Evolutionary conservation across 495 filamentous ascomycete genomes (phyloP), one percentile per base, ranked within the genome.

Genomic region (Rhypophila decipiens): DNA sequence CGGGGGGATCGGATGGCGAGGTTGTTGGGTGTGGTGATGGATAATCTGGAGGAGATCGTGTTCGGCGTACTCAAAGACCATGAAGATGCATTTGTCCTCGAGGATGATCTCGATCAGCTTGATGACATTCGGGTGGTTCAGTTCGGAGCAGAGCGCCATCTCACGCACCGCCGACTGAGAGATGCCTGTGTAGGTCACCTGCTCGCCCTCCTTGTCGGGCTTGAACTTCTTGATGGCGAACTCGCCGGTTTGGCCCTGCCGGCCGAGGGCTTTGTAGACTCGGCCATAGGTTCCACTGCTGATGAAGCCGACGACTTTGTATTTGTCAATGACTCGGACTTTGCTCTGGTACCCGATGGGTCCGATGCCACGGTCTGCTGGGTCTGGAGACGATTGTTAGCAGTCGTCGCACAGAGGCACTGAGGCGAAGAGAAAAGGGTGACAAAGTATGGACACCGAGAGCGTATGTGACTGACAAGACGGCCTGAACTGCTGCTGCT

Each of bases 221-320:
- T 99, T 99, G 82, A 99, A 99, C 82, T 96, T 96, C 67, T 97
- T 97, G 69, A 97, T 97, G 44, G 91, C 91, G 64, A 94, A 95
- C 58, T 94, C 90, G 50, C 86, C 89, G 2, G 66, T 57, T 51
- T 74, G 73, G 49, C 70, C 73, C 67, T 90, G 83, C 56, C 83
- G 85, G 53, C 87, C 85, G 12, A 85, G 66, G 17, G 93, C 93
- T 63, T 97, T 99, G 78, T 97, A 99, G 11, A 99, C 93, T 3
- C 91, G 83, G 21, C 93, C 93, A 79, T 99, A 99, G n/a, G 93
- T 99, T 31, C 93, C 93, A 53, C 88, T 95, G 59, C 87, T 93
- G 58, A 97, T 99, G 76, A 99, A 99, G 23, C 93, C 93, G 42
- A 99, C 80, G 56, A 99, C 88, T 48, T 91, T 86, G 72, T 99